Percentiles rank a stretch among this genome's conserved stretches.
phyloP scores from a whole-genome alignment of 1,284 basidiomycete species.

The Ceratobasidium papillatum region DNA sequence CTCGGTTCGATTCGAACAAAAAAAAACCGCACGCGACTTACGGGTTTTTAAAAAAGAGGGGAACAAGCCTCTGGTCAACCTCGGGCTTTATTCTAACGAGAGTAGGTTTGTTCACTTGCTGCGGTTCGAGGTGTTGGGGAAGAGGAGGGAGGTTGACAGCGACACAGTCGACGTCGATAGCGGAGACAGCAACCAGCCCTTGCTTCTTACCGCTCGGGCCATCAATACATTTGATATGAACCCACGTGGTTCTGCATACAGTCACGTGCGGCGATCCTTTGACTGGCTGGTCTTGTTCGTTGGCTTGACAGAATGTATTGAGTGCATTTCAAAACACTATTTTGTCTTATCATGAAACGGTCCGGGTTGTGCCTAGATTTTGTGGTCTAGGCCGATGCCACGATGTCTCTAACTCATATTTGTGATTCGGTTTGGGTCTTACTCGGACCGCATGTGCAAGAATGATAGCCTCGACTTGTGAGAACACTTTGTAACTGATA shows the following conservation, averaged over 20 bases:
- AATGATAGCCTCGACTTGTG: no score
- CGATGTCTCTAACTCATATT: no score
- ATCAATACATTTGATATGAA: constrained; percentile 23
- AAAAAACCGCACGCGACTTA: constrained; percentile 5
- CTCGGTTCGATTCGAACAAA: not conserved
- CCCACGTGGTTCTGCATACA: constrained; percentile 30
- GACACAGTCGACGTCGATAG: constrained; percentile 38
- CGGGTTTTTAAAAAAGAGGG: constrained; percentile 34
- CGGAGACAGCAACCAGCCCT: constrained; percentile 16
- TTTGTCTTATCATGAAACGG: no score
- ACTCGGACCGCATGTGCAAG: no score
- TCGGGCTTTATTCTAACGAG: constrained; percentile 39
- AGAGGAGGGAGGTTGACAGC: constrained; percentile 15
- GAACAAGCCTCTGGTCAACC: constrained; percentile 41
- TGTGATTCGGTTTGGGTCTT: no score
- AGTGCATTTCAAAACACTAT: no score
- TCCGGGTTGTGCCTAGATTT: no score
- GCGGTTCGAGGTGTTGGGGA: not conserved
- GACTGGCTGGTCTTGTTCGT: not conserved
- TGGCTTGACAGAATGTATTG: no score
- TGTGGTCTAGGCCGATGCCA: no score
- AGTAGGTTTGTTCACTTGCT: not conserved
- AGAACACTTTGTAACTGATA: no score
- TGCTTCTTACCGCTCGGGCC: constrained; percentile 10
- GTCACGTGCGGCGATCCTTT: constrained; percentile 22